Base-by-base conservation (phyloP, 1,284 basidiomycete genomes). In the Xerocomus nothofagi region DNA sequence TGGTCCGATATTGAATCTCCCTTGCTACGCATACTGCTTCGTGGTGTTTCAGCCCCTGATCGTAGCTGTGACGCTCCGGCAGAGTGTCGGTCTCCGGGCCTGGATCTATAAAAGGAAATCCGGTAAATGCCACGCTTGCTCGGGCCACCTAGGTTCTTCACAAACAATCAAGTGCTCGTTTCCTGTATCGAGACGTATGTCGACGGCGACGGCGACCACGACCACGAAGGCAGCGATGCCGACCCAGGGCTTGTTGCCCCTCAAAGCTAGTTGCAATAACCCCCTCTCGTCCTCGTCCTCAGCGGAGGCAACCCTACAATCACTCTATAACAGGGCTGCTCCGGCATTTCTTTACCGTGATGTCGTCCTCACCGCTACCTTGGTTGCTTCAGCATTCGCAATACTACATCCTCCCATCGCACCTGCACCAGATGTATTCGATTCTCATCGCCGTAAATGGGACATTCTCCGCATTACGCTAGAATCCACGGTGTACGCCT, bases 381-480 rank as follows among this genome's bases (percentile, higher is more conserved):
- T 91, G 30, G 64, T 90, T 27, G 70, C 76, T 32, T 80, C 84
- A n/a, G 88, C 87, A 0, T 88, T 89, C 63, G 61, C 77, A 21
- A 66, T 87, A 31, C 57, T 89, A 17, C 66, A 72, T 10, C 74
- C 84, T 3, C 84, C 84, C 4, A 46, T 59, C 11, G 53, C 59
- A 4, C 56, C 57, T 2, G 51, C 60, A 0, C 70, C 72, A 26
- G 81, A 84, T 59, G 49, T 68, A 12, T 71, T 86, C 4, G 66
- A 73, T 44, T 72, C 77, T 12, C 74, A 82, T 53, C 77, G 87
- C 15, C 74, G 83, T 44, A 90, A 89, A 71, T 91, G 89, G 89
- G 88, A 91, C 58, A 81, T 91, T 46, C 79, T 91, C 5, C 78
- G 88, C 20, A 84, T 91, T 56, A 91, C 88, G 1, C 77, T 90